Conservation (phyloP, 768 basidiomycete genomes). For the Rickenella mellea region DNA sequence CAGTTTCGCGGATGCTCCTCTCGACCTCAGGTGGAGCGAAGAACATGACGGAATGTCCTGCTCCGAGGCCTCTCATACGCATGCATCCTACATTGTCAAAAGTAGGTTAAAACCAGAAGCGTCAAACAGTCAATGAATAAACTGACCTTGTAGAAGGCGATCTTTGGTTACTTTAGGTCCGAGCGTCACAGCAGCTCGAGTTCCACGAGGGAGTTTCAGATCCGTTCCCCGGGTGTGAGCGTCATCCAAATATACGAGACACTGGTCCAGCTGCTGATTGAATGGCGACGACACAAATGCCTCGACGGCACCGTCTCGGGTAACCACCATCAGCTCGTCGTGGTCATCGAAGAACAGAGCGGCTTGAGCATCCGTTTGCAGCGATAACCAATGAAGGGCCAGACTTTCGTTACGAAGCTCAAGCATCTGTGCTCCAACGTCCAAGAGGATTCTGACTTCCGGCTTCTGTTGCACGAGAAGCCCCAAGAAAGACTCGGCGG, state of each 20-base stretch:
- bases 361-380: constrained; percentile 21
- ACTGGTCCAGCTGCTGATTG: constrained; percentile 23
- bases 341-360: constrained; percentile 33
- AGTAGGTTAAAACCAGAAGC: background rate
- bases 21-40: constrained; percentile 35
- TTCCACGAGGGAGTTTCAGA: constrained; percentile 33
- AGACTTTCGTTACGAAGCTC: constrained; percentile 36
- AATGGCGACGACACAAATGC: constrained; percentile 28
- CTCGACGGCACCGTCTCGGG: constrained; percentile 25
- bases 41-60: constrained; percentile 38
- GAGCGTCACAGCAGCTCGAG: constrained; percentile 37
- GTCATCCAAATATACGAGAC: constrained; percentile 43
- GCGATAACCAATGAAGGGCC: constrained; percentile 29
- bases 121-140: background rate
- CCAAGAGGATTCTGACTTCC: constrained; percentile 37
- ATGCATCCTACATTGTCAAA: constrained; percentile 33
- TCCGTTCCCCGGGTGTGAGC: constrained; percentile 46
- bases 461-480: constrained; percentile 25
- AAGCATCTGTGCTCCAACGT: constrained; percentile 50
- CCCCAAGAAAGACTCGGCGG: constrained; percentile 18
- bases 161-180: constrained; percentile 46
- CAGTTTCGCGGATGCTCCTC: constrained; percentile 21
- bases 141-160: constrained; percentile 37
- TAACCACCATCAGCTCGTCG: constrained; percentile 27
- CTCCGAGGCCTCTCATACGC: constrained; percentile 41